phyloP scores from a whole-genome alignment of 2,329 filamentous ascomycete species.

The Pezicula rhizophila region DNA sequence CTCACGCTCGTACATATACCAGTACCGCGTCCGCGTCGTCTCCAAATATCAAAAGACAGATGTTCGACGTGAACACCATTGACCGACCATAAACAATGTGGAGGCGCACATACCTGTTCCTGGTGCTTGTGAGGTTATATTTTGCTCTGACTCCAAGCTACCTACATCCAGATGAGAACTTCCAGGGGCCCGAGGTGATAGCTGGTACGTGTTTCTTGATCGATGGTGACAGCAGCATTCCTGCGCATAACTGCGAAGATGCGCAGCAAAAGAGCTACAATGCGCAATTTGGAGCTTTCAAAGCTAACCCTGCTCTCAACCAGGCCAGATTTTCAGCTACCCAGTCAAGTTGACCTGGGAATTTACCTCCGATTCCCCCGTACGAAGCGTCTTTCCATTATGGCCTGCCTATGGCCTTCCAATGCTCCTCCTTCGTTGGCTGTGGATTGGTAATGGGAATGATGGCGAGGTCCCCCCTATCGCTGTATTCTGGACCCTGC shows the following conservation, averaged over 20 bases:
- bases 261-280: neutral
- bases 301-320: conserved; percentile 4
- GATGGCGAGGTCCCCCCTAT: conserved; percentile 75
- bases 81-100: conserved; percentile 57
- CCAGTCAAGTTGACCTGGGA: conserved; percentile 91
- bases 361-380: conserved; percentile 80
- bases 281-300: neutral
- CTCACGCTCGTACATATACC: conserved; percentile 10
- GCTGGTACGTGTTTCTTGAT: conserved; percentile 56
- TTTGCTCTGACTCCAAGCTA: conserved; percentile 94
- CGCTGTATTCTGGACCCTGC: conserved; percentile 82
- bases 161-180: conserved; percentile 97
- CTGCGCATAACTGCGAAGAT: neutral
- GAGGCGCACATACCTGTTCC: conserved; percentile 79
- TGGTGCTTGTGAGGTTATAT: conserved; percentile 84
- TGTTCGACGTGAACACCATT: conserved; percentile 15
- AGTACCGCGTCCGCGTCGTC: conserved; percentile 5
- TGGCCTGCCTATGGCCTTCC: conserved; percentile 93
- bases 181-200: conserved; percentile 95
- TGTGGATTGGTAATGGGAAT: conserved; percentile 79
- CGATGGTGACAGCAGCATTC: neutral
- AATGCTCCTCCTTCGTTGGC: conserved; percentile 86
- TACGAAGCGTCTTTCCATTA: conserved; percentile 93
- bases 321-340: conserved; percentile 89
- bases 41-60: conserved; percentile 13